These are phyloP conservation scores for Diaporthe citriasiana DNA, from an alignment of 2,329 filamentous ascomycete genomes.

Conservation along the genomic window DNA sequence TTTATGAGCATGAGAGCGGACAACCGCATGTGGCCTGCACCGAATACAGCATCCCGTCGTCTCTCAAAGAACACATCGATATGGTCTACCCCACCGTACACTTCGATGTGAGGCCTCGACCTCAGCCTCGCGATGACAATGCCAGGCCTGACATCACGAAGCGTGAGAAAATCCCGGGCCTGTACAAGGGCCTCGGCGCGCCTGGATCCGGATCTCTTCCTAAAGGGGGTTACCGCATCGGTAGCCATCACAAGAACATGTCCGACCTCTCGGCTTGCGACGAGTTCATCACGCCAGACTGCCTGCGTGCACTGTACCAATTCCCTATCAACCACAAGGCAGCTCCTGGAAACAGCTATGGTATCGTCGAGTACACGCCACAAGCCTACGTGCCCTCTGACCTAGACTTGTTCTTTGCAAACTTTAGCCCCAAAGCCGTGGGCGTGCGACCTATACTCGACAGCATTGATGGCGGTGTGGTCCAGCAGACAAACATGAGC, in stretches of 20 bases:
- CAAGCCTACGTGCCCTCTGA: constrained; percentile 39
- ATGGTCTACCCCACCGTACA: constrained; percentile 40
- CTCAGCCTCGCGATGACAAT: constrained; percentile 4
- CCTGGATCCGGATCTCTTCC: constrained; percentile 39
- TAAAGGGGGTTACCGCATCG: constrained; percentile 38
- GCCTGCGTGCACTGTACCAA: constrained; percentile 41
- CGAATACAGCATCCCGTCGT: constrained; percentile 39
- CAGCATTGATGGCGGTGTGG: constrained; percentile 40
- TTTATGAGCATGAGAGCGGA: constrained; percentile 39
- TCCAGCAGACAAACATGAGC: constrained; percentile 31
- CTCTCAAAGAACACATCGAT: constrained; percentile 40
- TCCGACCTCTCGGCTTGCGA: constrained; percentile 39
- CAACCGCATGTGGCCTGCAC: constrained; percentile 39
- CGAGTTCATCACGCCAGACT: constrained; percentile 38
- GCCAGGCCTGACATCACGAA: not conserved
- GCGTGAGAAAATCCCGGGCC: constrained; percentile 9
- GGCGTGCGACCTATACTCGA: constrained; percentile 35
- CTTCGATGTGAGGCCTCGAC: constrained; percentile 36
- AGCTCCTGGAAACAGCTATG: constrained; percentile 37
- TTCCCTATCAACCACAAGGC: constrained; percentile 35
- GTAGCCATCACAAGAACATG: constrained; percentile 27
- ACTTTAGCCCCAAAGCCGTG: constrained; percentile 36
- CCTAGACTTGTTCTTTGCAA: constrained; percentile 40
- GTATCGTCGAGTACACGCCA: constrained; percentile 42
- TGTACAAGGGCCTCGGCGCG: constrained; percentile 36